Percentiles rank a stretch among this genome's conserved stretches.
These are phyloP conservation scores for Mycena albidolilacea DNA, from an alignment of 768 basidiomycete species.

Conservation along the genomic window DNA sequence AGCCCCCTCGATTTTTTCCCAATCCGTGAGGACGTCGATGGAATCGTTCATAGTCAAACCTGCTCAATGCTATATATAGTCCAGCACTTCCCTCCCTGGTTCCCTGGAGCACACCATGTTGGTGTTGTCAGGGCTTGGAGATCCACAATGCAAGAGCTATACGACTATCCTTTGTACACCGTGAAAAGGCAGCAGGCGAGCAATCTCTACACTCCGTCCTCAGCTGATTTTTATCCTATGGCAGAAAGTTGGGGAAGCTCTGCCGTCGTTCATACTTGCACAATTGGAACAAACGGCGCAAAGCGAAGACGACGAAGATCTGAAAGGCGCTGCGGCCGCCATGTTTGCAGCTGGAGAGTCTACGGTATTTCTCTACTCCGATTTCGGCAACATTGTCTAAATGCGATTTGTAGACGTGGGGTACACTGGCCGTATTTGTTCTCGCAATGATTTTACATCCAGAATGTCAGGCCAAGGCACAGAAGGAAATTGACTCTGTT, in stretches of 20 bases:
- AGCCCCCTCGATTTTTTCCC: constrained; percentile 40
- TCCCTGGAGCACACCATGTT: constrained; percentile 49
- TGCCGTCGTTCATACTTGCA: constrained; percentile 18
- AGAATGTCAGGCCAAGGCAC: constrained; percentile 48
- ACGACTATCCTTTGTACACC: constrained; percentile 10
- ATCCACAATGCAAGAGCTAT: background rate
- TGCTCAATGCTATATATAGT: constrained; percentile 41
- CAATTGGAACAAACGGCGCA: background rate
- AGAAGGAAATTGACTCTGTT: constrained; percentile 49
- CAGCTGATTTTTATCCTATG: background rate
- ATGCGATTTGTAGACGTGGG: constrained; percentile 19
- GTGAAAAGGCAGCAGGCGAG: constrained; percentile 39
- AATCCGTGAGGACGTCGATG: background rate
- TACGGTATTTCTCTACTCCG: constrained; percentile 48
- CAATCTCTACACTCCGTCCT: background rate
- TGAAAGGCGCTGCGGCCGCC: constrained; percentile 17
- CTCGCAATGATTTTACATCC: constrained; percentile 51
- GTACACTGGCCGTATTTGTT: constrained; percentile 43
- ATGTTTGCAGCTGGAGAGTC: constrained; percentile 44
- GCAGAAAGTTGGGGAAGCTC: background rate
- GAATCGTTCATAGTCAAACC: background rate
- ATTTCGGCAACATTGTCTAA: background rate
- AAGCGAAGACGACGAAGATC: background rate
- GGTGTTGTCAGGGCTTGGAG: constrained; percentile 14
- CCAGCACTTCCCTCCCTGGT: constrained; percentile 51